Base-by-base conservation (phyloP, 1,139 yeast genomes). In the Taphrina sp. region DNA sequence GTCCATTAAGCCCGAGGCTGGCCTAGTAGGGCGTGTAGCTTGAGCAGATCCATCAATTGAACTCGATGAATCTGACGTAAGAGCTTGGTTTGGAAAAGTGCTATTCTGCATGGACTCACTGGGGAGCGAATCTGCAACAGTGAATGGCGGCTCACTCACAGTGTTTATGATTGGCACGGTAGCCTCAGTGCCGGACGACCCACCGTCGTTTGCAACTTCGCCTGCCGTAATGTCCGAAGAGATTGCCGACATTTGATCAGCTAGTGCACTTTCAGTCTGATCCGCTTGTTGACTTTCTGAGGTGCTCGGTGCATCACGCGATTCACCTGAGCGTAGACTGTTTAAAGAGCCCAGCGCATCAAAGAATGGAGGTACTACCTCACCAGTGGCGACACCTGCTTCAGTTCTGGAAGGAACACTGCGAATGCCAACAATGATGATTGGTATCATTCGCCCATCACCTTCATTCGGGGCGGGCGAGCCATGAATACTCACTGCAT, bases 361-460 rank as follows among this genome's bases (percentile, higher is more conserved):
- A 28, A 54, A 52, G 44, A 54, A 54, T 26, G 54, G 59, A 20
- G 47, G 47, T 31, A 43, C 31, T 20, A 28, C 17, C 14, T 54
- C 49, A n/a, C 37, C 10, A 12, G 22, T 19, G 7, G 46, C 34
- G 7, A 23, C 28, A 12, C 29, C 16, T 8, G 34, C 34, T 29
- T 59, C 58, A n/a, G n/a, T n/a, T 4, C 59, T 49, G 3, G 59
- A 44, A 17, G 59, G 55, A 20, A 73, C 74, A 0, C 79, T 74
- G 19, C 80, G 67, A n/a, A 80, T 76, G 3, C 83, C 82, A n/a
- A 80, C 76, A 33, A 80, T 75, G 61, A 80, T 66, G 3, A 80
- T 79, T 0, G 84, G 84, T 1, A 79, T 73, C 58, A 72, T 65
- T 20, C 68, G 67, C n/a, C 20, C 38, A 2, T 33, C 51, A n/a